Evolutionary conservation across 2,329 filamentous ascomycete species (phyloP).

Genomic region (Fonsecaea monophora): DNA sequence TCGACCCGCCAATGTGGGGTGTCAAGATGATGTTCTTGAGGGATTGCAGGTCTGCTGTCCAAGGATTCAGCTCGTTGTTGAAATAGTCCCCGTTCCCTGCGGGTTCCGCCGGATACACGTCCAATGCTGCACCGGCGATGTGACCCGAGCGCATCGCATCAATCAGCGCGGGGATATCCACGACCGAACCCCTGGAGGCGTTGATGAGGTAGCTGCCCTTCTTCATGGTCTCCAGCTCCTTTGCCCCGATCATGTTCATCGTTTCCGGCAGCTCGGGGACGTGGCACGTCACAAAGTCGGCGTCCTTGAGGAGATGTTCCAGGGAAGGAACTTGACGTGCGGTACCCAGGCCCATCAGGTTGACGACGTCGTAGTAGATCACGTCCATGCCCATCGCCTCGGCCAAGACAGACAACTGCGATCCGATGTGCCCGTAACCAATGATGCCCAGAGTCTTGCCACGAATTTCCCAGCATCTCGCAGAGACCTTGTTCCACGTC

Average conservation of each 20-base stretch:
- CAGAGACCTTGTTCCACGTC: constrained; percentile 97
- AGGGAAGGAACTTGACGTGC: constrained; percentile 81
- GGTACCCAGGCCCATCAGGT: constrained; percentile 91
- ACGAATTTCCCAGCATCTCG: constrained; percentile 96
- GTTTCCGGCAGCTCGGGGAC: constrained; percentile 94
- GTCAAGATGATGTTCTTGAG: constrained; percentile 94
- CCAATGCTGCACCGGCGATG: constrained; percentile 90
- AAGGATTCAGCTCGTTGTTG: constrained; percentile 79
- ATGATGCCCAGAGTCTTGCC: constrained; percentile 98
- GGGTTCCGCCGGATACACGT: constrained; percentile 94
- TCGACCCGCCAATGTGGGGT: constrained; percentile 96
- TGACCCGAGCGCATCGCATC: constrained; percentile 85
- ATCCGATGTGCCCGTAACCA: constrained; percentile 96
- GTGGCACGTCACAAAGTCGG: constrained; percentile 94
- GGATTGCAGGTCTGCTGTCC: constrained; percentile 81
- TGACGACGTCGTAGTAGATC: constrained; percentile 95
- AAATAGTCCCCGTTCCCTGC: constrained; percentile 96
- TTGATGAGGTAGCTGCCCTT: constrained; percentile 93
- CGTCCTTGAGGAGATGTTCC: constrained; percentile 74
- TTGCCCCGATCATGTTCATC: constrained; percentile 83
- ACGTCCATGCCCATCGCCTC: constrained; percentile 98
- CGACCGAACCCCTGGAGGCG: constrained; percentile 89
- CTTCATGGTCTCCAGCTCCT: constrained; percentile 88
- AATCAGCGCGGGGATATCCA: constrained; percentile 91
- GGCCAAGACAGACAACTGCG: constrained; percentile 91